Evolutionary conservation across 2,329 filamentous ascomycete genomes (phyloP), one percentile per base, ranked within the genome.

Genomic region (Ascochyta koolunga): DNA sequence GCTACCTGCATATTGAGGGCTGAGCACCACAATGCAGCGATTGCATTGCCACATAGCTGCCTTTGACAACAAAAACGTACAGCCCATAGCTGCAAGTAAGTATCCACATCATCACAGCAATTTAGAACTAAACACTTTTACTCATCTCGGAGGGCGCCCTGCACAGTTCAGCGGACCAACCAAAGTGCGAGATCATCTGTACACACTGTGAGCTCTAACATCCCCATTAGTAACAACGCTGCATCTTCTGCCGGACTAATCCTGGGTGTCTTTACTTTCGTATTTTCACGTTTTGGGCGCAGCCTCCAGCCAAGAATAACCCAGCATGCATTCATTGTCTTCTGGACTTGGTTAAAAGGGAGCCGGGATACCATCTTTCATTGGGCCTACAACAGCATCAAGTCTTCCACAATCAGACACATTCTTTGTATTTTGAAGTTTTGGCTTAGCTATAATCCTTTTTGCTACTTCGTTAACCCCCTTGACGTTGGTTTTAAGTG

Each of bases 191-290:
- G 42, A 38, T 36, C 25, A 43, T 16, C 35, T 35, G 31, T 43
- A 35, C 39, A 44, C 35, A 40, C 25, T 32, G 35, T 47, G 40
- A 51, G 35, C 47, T 38, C 36, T 39, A 36, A 47, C 50, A 54
- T 39, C 35, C 31, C 39, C 36, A 50, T 50, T 36, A 49, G 32
- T 42, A 31, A 19, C 25, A 21, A 18, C 52, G 31, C 42, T 59
- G 50, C 50, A 53, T 31, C 45, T 51, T 21, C 39, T 37, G 46
- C 42, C 50, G 54, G 44, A 54, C 54, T 42, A 50, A 35, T 37
- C 15, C 10, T 22, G 16, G 16, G 11, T 50, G 49, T 39, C 48
- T 56, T 48, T 39, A 22, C 31, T 38, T n/a, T 41, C n/a, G 40
- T 36, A 16, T 38, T 29, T 9, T 25, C 4, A 32, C 38, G 21